phyloP scores from a whole-genome alignment of 2,329 filamentous ascomycete genomes.

The Fusarium subglutinans region DNA sequence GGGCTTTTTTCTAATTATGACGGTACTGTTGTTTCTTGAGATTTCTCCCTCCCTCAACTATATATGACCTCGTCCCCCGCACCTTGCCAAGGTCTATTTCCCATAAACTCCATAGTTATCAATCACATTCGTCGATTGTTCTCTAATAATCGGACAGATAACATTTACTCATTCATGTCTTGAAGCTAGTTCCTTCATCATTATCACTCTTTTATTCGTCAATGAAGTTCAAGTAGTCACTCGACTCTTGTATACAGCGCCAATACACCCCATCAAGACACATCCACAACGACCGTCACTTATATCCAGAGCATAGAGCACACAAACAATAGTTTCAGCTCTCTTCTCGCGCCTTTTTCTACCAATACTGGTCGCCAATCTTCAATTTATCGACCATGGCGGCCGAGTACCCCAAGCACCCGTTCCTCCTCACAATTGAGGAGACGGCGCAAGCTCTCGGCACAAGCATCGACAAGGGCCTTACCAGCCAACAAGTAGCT shows the following conservation, averaged over 20 bases:
- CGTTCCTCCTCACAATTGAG: constrained; percentile 68
- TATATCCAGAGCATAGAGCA: constrained; percentile 1
- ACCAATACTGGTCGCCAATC: constrained; percentile 3
- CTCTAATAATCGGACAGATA: neutral
- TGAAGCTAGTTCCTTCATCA: neutral
- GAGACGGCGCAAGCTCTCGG: constrained; percentile 70
- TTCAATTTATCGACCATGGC: constrained; percentile 49
- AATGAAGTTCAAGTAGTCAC: constrained; percentile 32
- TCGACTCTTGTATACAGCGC: neutral
- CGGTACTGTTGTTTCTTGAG: neutral
- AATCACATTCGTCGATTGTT: constrained; percentile 17
- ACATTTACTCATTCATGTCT: neutral
- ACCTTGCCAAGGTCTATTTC: constrained; percentile 20
- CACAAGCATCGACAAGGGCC: constrained; percentile 73
- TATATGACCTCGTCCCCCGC: constrained; percentile 39
- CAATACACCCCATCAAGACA: neutral
- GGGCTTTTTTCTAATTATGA: constrained; percentile 8
- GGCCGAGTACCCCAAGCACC: constrained; percentile 62
- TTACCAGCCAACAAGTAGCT: constrained; percentile 68
- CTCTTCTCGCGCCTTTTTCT: neutral
- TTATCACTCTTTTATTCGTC: neutral
- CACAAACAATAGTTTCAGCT: neutral
- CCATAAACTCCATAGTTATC: constrained; percentile 4
- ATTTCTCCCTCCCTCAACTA: constrained; percentile 20
- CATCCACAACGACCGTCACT: neutral